These are phyloP conservation scores for Backusella psychrophila DNA, from an alignment of 192 early-diverging fungal species.

Conservation along the genomic window DNA sequence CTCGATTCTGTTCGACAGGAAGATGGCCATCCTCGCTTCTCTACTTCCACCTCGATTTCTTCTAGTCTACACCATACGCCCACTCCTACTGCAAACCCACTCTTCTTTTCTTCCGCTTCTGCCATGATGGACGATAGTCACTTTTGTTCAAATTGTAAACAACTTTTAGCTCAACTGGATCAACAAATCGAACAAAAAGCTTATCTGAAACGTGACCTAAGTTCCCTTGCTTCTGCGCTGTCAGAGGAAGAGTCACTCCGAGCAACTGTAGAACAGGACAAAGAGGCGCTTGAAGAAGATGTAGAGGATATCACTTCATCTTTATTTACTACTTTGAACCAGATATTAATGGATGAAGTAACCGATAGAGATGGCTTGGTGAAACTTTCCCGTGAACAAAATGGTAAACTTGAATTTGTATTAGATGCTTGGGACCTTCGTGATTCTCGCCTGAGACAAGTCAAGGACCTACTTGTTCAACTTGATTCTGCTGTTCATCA, in stretches of 20 bases:
- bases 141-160: conserved; percentile 43
- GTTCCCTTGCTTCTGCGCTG: conserved; percentile 36
- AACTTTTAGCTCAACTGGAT: conserved; percentile 42
- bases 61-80: not conserved
- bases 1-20: not conserved
- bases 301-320: conserved; percentile 39
- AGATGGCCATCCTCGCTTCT: conserved; percentile 6
- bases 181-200: conserved; percentile 50
- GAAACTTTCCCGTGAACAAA: conserved; percentile 28
- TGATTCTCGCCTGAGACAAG: conserved; percentile 34
- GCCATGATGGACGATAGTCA: not conserved
- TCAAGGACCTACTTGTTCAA: conserved; percentile 43
- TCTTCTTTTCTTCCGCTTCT: not conserved
- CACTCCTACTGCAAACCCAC: not conserved
- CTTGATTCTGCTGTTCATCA: conserved; percentile 42
- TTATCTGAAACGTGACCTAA: conserved; percentile 44
- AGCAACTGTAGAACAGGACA: conserved; percentile 27
- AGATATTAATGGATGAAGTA: conserved; percentile 47
- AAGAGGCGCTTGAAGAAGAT: conserved; percentile 39
- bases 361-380: conserved; percentile 34
- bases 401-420: conserved; percentile 16
- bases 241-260: conserved; percentile 39
- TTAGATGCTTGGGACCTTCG: conserved; percentile 32
- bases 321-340: conserved; percentile 41
- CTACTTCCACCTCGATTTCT: conserved; percentile 11